Base-by-base conservation (phyloP, 2,329 filamentous ascomycete species). In the Ilyonectria robusta region DNA sequence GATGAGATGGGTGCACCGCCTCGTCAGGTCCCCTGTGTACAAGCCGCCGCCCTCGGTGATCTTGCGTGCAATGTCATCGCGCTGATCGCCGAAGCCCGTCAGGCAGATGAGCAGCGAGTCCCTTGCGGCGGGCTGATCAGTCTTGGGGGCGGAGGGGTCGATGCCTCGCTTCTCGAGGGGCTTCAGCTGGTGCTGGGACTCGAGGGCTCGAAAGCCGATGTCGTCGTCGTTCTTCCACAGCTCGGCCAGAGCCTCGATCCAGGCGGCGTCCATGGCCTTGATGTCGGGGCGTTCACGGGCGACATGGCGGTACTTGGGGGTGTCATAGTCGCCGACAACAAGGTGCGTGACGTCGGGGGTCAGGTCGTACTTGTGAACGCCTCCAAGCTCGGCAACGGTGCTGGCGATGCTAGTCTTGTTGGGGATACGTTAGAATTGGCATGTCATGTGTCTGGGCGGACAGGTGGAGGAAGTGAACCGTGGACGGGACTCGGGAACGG, bases 291-390 rank as follows among this genome's bases (percentile, higher is more conserved):
- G 89, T 79, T 95, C 93, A 77, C 92, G 93, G 60, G 95, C 96
- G 76, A 98, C 95, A 85, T 97, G 97, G 80, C 91, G 92, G 82
- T 99, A 99, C 81, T 99, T 99, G 56, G 93, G 90, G 1, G 95
- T 98, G 78, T 95, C 89, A 76, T 94, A 93, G 75, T 93, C 91
- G 79, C 95, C 96, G 68, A 97, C 94, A 70, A 99, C 88, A 53
- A 99, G 90, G 83, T 99, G 96, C 6, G 96, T 98, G 54, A 97
- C 94, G 79, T 98, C 94, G 63, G 93, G 93, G n/a, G 95, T 98
- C 50, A 99, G 89, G 80, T 99, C 95, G 80, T 94, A 92, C 75
- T 93, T 94, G 85, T 97, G 93, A 67, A 88, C 81, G 57, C 95
- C 96, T 71, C 96, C 96, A 85, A 99, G 94, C 78, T 97, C 90